phyloP scores from a whole-genome alignment of 345 rosid species.

The Salix brachista region DNA sequence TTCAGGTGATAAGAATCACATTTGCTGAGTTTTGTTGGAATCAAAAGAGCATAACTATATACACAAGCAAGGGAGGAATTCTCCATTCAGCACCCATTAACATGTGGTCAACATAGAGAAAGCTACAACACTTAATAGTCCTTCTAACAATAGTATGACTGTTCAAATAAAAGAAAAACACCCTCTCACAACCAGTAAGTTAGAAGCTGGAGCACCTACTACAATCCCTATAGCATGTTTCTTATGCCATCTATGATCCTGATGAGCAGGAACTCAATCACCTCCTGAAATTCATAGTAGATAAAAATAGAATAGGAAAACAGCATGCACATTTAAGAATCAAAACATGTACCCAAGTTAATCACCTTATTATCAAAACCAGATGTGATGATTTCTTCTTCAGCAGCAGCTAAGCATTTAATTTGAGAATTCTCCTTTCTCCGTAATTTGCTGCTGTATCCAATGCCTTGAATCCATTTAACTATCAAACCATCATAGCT shows the following conservation, averaged over 20 bases:
- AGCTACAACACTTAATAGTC: background rate
- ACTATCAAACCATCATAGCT: constrained; percentile 90
- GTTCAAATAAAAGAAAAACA: background rate
- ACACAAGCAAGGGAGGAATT: background rate
- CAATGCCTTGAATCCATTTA: constrained; percentile 85
- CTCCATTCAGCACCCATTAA: background rate
- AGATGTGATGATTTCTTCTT: constrained; percentile 76
- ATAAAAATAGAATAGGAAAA: background rate
- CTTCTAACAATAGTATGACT: background rate
- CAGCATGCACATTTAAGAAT: background rate
- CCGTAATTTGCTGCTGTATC: constrained; percentile 69
- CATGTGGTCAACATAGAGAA: background rate
- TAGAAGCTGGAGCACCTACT: background rate
- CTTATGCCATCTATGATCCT: background rate
- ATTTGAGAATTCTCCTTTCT: constrained; percentile 77
- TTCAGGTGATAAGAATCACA: background rate
- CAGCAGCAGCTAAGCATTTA: constrained; percentile 78
- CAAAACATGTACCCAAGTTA: background rate
- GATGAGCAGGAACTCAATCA: background rate
- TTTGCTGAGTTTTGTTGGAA: background rate
- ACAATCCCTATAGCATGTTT: background rate
- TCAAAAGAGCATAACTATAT: background rate
- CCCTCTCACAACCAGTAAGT: background rate
- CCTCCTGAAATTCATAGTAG: background rate
- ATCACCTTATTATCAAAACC: constrained; percentile 92